Evolutionary conservation across 129 eudicot genomes (phyloP).

Genomic region (Solidago caesia): DNA sequence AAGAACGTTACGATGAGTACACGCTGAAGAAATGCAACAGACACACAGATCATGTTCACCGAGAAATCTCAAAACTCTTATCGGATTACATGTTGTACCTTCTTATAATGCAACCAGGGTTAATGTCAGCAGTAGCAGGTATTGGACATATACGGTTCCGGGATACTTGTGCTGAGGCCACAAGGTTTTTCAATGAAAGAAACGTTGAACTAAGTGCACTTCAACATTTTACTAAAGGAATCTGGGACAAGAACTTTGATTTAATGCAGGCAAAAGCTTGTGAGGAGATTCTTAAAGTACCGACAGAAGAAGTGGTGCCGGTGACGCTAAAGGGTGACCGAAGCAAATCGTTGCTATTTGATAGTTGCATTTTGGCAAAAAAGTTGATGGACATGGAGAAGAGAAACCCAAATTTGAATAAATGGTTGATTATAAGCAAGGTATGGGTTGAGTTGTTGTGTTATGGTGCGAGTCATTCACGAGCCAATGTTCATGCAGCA

Average conservation of each 20-base stretch:
- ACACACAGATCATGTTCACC: neutral
- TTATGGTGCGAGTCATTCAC: constrained; percentile 44
- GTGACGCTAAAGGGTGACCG: constrained; percentile 40
- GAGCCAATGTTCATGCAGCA: constrained; percentile 42
- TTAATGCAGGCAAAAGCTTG: constrained; percentile 27
- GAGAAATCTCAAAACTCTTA: constrained; percentile 36
- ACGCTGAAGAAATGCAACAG: neutral
- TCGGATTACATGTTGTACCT: constrained; percentile 74
- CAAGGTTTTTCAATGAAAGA: constrained; percentile 26
- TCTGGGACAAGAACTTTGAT: neutral
- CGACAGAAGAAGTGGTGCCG: constrained; percentile 40
- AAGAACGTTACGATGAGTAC: neutral
- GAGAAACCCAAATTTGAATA: neutral
- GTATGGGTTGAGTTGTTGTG: constrained; percentile 56
- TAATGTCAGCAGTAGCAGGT: constrained; percentile 70
- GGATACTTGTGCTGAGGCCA: constrained; percentile 60
- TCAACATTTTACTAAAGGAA: neutral
- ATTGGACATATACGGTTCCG: constrained; percentile 54
- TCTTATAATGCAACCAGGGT: constrained; percentile 53
- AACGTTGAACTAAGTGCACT: neutral
- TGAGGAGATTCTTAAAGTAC: constrained; percentile 8
- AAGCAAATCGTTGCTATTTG: constrained; percentile 47
- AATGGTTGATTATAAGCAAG: constrained; percentile 48
- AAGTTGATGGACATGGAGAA: constrained; percentile 20
- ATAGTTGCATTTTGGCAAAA: constrained; percentile 49